Evolutionary conservation across 1,139 yeast species (phyloP).

Genomic region (Meyerozyma carpophila): DNA sequence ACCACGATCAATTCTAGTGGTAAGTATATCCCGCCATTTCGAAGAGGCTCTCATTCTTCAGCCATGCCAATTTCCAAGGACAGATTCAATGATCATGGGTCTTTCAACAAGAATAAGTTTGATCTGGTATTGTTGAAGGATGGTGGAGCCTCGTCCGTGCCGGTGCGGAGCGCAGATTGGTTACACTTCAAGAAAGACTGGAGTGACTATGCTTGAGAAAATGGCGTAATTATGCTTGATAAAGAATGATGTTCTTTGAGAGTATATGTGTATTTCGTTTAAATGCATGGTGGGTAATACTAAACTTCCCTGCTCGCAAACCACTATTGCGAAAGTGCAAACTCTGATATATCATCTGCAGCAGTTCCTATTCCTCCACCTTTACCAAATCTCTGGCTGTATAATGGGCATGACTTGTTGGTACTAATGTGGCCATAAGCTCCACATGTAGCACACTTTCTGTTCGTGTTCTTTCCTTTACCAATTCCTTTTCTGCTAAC

Average conservation of each 20-base stretch:
- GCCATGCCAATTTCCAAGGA: slow-evolving; percentile 6
- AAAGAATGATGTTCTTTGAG: no score
- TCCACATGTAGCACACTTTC: slow-evolving; percentile 94
- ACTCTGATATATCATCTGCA: not conserved
- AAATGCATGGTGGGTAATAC: not conserved
- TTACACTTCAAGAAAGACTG: slow-evolving; percentile 30
- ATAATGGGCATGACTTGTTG: slow-evolving; percentile 87
- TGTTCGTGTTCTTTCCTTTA: slow-evolving; percentile 71
- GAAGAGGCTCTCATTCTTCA: slow-evolving; percentile 41
- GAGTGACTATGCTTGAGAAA: slow-evolving; percentile 25
- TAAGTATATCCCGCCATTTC: slow-evolving; percentile 67
- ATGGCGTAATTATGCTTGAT: not conserved
- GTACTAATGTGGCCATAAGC: slow-evolving; percentile 93
- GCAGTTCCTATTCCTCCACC: slow-evolving; percentile 13
- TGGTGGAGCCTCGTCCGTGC: slow-evolving; percentile 34
- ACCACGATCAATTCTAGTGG: slow-evolving; percentile 27
- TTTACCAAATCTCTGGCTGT: slow-evolving; percentile 23
- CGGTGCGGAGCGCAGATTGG: slow-evolving; percentile 38
- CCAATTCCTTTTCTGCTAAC: slow-evolving; percentile 63
- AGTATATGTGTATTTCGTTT: not conserved
- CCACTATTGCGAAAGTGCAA: not conserved
- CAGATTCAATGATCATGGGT: slow-evolving; percentile 8
- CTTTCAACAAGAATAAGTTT: slow-evolving; percentile 2
- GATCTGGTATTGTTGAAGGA: slow-evolving; percentile 6
- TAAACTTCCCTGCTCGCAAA: not conserved